Conservation (phyloP, 805 yeast genomes). For the Lipomyces kockii region DNA sequence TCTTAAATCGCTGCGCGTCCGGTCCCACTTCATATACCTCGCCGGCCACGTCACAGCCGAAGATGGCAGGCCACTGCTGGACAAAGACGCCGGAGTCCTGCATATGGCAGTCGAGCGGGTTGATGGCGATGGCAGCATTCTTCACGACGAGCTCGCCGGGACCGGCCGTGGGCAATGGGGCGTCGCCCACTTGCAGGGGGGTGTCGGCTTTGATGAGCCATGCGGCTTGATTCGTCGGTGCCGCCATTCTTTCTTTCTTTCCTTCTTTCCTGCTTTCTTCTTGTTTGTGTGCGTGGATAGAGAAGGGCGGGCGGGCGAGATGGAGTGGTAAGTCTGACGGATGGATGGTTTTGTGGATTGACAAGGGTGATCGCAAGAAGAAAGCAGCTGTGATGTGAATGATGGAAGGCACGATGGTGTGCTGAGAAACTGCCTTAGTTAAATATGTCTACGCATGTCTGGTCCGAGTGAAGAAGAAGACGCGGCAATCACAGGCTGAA, state of each 20-base stretch:
- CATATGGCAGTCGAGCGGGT: constrained; percentile 40
- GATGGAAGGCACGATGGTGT: background rate
- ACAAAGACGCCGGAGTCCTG: constrained; percentile 9
- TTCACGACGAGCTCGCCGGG: constrained; percentile 35
- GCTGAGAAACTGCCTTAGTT: background rate
- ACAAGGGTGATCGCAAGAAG: no score
- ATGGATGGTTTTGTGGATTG: background rate
- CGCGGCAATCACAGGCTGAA: background rate
- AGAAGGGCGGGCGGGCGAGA: background rate
- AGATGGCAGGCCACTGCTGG: constrained; percentile 26
- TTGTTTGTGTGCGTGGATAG: no score
- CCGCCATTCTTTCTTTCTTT: background rate
- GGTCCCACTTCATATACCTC: constrained; percentile 39
- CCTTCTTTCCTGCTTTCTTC: no score
- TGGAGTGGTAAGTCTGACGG: background rate
- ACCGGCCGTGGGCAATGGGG: constrained; percentile 13
- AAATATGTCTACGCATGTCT: background rate
- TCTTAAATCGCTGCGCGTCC: constrained; percentile 31
- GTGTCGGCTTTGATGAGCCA: constrained; percentile 5
- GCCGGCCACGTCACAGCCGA: constrained; percentile 42
- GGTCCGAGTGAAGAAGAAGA: background rate
- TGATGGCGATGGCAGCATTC: constrained; percentile 37
- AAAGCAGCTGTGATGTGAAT: no score
- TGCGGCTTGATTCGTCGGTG: constrained; percentile 10
- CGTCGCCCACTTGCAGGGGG: constrained; percentile 6